Evolutionary conservation across 2,329 filamentous ascomycete genomes (phyloP).

Genomic region (Colletotrichum sp.): DNA sequence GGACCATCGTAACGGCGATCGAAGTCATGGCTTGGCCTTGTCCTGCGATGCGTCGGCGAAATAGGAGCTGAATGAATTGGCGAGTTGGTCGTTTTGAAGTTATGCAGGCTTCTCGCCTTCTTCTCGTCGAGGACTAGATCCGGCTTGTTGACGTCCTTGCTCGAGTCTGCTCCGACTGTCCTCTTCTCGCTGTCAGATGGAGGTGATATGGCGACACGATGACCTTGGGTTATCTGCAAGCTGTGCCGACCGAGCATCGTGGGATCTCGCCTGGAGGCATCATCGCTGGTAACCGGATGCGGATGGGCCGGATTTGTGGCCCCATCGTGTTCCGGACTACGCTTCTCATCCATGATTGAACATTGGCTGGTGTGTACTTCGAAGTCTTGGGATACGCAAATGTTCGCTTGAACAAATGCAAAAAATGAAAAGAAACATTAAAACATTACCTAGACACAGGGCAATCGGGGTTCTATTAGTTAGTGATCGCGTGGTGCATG

Average conservation of each 20-base stretch:
- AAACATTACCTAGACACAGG: neutral
- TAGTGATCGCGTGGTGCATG: neutral
- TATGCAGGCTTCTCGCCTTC: neutral
- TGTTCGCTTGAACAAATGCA: neutral
- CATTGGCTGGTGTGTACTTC: neutral
- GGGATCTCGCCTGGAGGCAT: neutral
- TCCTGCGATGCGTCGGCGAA: neutral
- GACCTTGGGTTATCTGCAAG: neutral
- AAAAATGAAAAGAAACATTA: neutral
- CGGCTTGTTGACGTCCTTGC: neutral
- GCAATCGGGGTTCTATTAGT: neutral
- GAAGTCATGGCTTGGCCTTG: slow-evolving; percentile 16
- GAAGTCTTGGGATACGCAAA: neutral
- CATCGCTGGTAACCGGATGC: neutral
- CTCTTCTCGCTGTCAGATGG: neutral
- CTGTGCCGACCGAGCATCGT: slow-evolving; percentile 7
- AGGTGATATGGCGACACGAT: neutral
- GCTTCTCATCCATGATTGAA: slow-evolving; percentile 1
- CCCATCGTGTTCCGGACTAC: neutral
- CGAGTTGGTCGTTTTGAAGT: neutral
- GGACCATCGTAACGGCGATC: slow-evolving; percentile 21
- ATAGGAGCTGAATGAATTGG: neutral
- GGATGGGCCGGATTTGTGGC: neutral
- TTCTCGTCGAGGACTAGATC: neutral
- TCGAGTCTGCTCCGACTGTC: neutral